Base-by-base conservation (phyloP, 176 grass and related monocot genomes). In the Raddia guianensis region DNA sequence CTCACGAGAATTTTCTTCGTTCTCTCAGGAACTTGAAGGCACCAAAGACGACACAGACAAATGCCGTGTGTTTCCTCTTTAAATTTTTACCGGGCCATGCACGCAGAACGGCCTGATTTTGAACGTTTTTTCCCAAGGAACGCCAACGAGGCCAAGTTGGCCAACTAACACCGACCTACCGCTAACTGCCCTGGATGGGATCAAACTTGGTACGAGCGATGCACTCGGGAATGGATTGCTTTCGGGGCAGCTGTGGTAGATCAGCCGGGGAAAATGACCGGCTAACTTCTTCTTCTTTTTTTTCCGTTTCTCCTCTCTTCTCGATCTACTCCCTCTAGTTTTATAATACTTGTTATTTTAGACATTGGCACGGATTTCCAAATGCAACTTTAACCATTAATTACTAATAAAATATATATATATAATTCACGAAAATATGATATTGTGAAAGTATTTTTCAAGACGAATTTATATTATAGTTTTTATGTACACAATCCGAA, bases 131-230 rank as follows among this genome's bases (percentile, higher is more conserved):
- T 52, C 33, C 60, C 74, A 73, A 74, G 75, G 66, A 79, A 75
- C 64, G 82, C 49, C 49, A 48, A 72, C 49, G 80, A 57, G 37
- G 27, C 35, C 78, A 82, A 77, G 78, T n/a, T 49, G 37, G 27
- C 35, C 78, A 82, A 77, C 83, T n/a, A 78, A 73, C 15, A 27
- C 72, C 50, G 43, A 82, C 87, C 87, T 77, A 89, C 87, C 77
- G 21, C n/a, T 63, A 89, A 72, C 73, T 40, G 87, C 87, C 87
- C 65, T 18, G 9, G 76, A 73, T 82, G 78, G 32, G 76, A 21
- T 50, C 73, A 16, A 76, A 32, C 82, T 75, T 82, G 56, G 66
- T 51, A 46, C 66, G 20, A 53, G 75, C 74, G 47, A 12, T 46
- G 57, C 76, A 12, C 61, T 19, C 72, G 50, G 43, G 57, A 65